phyloP scores from a whole-genome alignment of 495 filamentous ascomycete genomes.

The Tetracladium marchalianum region DNA sequence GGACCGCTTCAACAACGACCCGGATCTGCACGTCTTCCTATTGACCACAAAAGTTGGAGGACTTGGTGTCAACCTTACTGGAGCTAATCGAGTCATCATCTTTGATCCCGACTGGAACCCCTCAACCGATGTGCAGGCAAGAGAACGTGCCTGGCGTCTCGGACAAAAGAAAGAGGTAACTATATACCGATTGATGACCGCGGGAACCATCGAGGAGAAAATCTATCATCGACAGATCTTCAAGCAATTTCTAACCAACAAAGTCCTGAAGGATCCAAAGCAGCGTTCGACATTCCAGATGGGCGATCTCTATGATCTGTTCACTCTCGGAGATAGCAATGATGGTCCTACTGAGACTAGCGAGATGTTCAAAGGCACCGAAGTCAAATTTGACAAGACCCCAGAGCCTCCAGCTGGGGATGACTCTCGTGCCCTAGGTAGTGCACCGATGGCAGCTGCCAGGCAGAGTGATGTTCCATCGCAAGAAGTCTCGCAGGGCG shows the following conservation, averaged over 20 bases:
- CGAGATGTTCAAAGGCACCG: constrained; percentile 71
- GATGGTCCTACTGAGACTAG: constrained; percentile 72
- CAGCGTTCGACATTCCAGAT: constrained; percentile 78
- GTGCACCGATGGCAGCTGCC: constrained; percentile 1
- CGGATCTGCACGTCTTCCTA: constrained; percentile 75
- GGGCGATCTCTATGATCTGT: constrained; percentile 82
- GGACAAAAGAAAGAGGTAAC: constrained; percentile 91
- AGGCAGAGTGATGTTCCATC: constrained; percentile 18
- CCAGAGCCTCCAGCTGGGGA: constrained; percentile 30
- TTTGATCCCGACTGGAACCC: constrained; percentile 98
- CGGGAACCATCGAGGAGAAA: constrained; percentile 96
- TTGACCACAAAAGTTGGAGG: constrained; percentile 93
- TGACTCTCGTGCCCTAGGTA: constrained; percentile 13
- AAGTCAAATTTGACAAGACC: constrained; percentile 47
- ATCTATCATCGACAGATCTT: constrained; percentile 97
- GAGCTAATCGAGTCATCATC: constrained; percentile 91
- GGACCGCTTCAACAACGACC: constrained; percentile 80
- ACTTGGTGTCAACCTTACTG: constrained; percentile 86
- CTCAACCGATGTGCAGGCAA: constrained; percentile 84
- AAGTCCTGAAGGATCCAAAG: constrained; percentile 86
- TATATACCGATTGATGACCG: constrained; percentile 93
- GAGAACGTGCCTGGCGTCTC: constrained; percentile 92
- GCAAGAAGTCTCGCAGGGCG: constrained; percentile 26
- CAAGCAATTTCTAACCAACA: constrained; percentile 92
- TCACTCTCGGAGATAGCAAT: constrained; percentile 61